Evolutionary conservation across 176 grass and related monocot genomes (phyloP), one percentile per base, ranked within the genome.

Genomic region (Eleusine coracana): DNA sequence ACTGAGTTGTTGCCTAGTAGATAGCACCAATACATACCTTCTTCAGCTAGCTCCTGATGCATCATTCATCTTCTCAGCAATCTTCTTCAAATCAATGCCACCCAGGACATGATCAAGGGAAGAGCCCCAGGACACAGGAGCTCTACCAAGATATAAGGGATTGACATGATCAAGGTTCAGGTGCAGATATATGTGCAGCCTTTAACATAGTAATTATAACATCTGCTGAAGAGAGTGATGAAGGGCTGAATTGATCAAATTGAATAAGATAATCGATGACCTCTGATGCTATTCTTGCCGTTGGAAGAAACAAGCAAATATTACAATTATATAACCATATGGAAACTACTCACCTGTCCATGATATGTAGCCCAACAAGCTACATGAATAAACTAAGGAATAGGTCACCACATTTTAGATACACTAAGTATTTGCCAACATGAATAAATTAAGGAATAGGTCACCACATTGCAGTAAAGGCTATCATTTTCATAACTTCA

Each of bases 41-140:
- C 34, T 34, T 34, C 31, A 95, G 85, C 74, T 95, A 87, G 93
- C 90, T 81, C 90, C 93, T 66, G 90, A 95, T 41, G 93, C 85
- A 3, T 88, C 90, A 13, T 34, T 34, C 31, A 34, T 34, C 31
- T 2, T 34, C 31, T 34, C 31, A 34, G 31, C 31, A 34, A 34
- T 34, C 31, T 34, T 34, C 31, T 34, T 34, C 31, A 34, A 2
- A 34, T 34, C 31, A 34, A 34, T 34, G 31, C 31, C 31, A 34
- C 2, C 25, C 25, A 28, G 4, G 8, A 62, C 27, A 28, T 23
- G 9, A 10, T 21, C 5, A 23, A 23, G 55, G 55, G 20, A 59
- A 59, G 55, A 28, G 23, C 59, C 23, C 23, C 23, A 28, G 23
- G 59, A 28, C 23, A 28, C 10, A 13, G 2, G 10, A 62, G 23